These are phyloP conservation scores for Chrysoporthe deuterocubensis DNA, from an alignment of 2,329 filamentous ascomycete genomes.

Conservation along the genomic window DNA sequence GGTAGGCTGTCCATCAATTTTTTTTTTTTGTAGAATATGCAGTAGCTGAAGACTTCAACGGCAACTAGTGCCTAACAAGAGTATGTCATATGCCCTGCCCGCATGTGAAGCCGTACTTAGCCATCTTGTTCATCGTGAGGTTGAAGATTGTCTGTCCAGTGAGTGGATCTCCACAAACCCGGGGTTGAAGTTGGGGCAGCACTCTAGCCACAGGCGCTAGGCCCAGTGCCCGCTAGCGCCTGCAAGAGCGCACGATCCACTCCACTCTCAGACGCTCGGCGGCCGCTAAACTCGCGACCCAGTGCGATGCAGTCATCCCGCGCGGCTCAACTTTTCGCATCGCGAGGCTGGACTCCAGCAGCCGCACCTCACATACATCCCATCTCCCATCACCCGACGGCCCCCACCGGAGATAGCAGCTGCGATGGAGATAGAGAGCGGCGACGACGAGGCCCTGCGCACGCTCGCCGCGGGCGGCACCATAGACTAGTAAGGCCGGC, in stretches of 20 bases:
- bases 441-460: conserved; percentile 55
- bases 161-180: background rate
- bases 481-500: conserved; percentile 59
- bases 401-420: conserved; percentile 34
- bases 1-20: background rate
- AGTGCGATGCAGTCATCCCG: background rate
- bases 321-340: conserved; percentile 6
- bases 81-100: background rate
- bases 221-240: background rate
- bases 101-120: background rate
- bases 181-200: conserved; percentile 1
- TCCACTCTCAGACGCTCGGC: background rate
- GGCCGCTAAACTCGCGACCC: background rate
- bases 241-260: background rate
- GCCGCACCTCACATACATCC: background rate
- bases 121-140: background rate
- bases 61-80: too few species aligned
- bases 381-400: background rate
- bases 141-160: background rate
- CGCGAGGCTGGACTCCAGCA: background rate
- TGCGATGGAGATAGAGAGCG: conserved; percentile 60
- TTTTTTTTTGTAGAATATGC: too few species aligned
- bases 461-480: conserved; percentile 54
- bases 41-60: too few species aligned
- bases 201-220: background rate